Evolutionary conservation across 768 basidiomycete genomes (phyloP).

Genomic region (Dacryopinax primogenitus): DNA sequence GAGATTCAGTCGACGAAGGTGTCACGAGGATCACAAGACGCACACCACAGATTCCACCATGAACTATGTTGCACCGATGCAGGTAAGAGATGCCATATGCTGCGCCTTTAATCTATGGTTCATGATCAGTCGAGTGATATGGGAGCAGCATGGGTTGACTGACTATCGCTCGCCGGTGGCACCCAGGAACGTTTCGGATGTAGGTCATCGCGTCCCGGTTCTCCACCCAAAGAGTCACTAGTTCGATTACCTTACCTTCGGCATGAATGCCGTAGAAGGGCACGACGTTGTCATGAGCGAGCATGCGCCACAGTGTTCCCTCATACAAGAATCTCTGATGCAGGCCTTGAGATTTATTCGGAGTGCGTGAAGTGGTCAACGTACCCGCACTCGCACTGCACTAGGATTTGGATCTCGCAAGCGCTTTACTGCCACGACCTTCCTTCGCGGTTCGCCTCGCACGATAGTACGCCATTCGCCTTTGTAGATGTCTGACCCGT

Average conservation of each 20-base stretch:
- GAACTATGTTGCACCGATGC: not conserved
- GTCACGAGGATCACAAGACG: not conserved
- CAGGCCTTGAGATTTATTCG: not conserved
- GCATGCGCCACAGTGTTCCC: not conserved
- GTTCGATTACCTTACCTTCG: not conserved
- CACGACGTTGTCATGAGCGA: not conserved
- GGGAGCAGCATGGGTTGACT: not conserved
- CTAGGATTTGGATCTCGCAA: not conserved
- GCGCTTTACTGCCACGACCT: not conserved
- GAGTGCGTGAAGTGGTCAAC: not conserved
- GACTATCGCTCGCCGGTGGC: not conserved
- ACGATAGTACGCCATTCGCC: not conserved
- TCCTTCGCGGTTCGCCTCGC: not conserved
- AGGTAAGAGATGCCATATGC: not conserved
- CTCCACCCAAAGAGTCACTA: not conserved
- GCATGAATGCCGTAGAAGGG: not conserved
- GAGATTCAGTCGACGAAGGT: not conserved
- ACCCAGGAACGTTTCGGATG: not conserved
- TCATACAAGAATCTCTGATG: not conserved
- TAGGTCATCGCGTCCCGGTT: not conserved
- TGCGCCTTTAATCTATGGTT: not conserved
- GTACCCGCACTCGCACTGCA: not conserved
- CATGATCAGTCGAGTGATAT: not conserved
- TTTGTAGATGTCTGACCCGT: not conserved
- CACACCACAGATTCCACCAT: not conserved